phyloP scores from a whole-genome alignment of 2,329 filamentous ascomycete genomes.

The Bipolaris gigantea region DNA sequence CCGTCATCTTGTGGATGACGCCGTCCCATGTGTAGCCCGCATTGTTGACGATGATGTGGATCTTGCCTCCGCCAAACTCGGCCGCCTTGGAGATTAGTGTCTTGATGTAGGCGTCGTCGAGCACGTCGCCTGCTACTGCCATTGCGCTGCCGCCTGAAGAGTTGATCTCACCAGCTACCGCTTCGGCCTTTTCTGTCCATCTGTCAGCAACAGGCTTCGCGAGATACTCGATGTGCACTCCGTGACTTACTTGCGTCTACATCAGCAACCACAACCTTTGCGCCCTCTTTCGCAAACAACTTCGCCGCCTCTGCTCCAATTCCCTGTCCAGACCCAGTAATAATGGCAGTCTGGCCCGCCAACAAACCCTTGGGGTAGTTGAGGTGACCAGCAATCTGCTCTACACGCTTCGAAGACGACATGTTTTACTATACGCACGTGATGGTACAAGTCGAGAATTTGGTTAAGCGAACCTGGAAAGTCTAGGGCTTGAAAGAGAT shows the following conservation, averaged over 20 bases:
- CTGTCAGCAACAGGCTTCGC: constrained; percentile 16
- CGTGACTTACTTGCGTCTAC: constrained; percentile 66
- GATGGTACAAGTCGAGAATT: neutral
- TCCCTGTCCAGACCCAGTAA: constrained; percentile 83
- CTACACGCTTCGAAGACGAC: constrained; percentile 52
- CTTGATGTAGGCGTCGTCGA: constrained; percentile 70
- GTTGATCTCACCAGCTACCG: constrained; percentile 72
- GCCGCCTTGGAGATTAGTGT: constrained; percentile 73
- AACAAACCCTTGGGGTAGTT: constrained; percentile 82
- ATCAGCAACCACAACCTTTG: constrained; percentile 80
- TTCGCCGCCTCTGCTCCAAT: constrained; percentile 84
- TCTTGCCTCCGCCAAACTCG: constrained; percentile 81
- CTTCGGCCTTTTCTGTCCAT: constrained; percentile 65
- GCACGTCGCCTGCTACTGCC: constrained; percentile 75
- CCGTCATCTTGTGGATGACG: constrained; percentile 88
- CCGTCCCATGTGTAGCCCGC: constrained; percentile 93
- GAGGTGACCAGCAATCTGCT: constrained; percentile 75
- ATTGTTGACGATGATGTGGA: constrained; percentile 90
- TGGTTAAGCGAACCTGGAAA: neutral
- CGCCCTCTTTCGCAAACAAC: constrained; percentile 84
- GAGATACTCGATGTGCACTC: neutral
- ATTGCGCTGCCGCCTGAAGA: constrained; percentile 67
- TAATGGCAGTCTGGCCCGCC: constrained; percentile 78
- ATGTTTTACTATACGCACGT: constrained; percentile 7
- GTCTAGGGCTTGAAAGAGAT: neutral